Evolutionary conservation across 2,329 filamentous ascomycete species (phyloP), one percentile per base, ranked within the genome.

Genomic region (Trichoderma citrinoviride): DNA sequence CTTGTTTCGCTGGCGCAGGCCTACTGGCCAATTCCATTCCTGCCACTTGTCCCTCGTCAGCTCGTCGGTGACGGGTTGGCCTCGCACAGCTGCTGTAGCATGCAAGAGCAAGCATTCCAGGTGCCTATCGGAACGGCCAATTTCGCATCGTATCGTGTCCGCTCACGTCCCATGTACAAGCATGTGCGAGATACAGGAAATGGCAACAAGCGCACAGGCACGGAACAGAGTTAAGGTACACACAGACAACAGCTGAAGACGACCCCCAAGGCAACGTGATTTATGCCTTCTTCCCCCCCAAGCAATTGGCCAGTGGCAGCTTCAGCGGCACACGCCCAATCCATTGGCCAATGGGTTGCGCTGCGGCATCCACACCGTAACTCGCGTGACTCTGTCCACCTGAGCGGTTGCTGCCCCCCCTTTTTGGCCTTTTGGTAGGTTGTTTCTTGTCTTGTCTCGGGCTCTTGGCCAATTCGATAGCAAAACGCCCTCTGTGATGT

Each of bases 361-460:
- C 64, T 43, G 55, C 41, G 64, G 57, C 64, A 62, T 62, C 56
- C 64, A 65, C 64, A 49, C 64, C 64, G 49, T 44, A 27, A 17
- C 57, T 58, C 63, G 63, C 63, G 63, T 65, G 63, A 65, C 63
- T 47, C 27, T 57, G 63, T 54, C 57, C 64, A 61, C 64, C 54
- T 65, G 64, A 60, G 56, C 56, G n/a, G 19, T 29, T 49, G 5
- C 33, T 23, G 3, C 57, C 57, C 46, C 46, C 57, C 47, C 23
- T 61, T 52, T 23, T 54, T 15, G 29, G 33, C 7, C 33, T 12
- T 37, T 14, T 37, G 33, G 33, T 37, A 37, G 33, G 33, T 37
- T 3, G 33, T 46, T 21, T 25, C 19, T 41, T 15, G 19, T 53
- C 19, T 40, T 53, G 50, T 37, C 50, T 53, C 27, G 50, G 14